A percentile compares a stretch with the other conserved stretches of the same genome.
phyloP scores from a whole-genome alignment of 257 asterid genomes.

The Solanum chmielewskii region DNA sequence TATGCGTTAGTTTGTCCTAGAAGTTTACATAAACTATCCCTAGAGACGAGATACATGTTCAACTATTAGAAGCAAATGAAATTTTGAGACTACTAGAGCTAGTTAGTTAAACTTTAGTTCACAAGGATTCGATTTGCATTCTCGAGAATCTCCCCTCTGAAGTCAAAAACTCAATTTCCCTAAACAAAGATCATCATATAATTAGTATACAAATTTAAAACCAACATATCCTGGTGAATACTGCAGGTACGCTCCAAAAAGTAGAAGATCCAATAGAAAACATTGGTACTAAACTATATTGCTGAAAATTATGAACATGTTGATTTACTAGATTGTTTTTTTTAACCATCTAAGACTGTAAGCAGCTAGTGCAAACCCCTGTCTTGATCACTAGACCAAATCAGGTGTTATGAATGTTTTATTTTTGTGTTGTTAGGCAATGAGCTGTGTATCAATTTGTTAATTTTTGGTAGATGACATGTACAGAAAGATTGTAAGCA shows the following conservation, averaged over 20 bases:
- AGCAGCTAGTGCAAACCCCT: slow-evolving; percentile 83
- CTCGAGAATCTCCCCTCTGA: background rate
- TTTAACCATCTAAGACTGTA: background rate
- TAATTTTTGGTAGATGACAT: background rate
- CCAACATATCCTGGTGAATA: background rate
- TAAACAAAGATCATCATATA: background rate
- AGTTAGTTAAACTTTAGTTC: background rate
- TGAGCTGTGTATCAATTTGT: background rate
- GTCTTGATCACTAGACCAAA: slow-evolving; percentile 84
- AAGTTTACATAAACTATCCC: background rate
- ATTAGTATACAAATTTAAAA: background rate
- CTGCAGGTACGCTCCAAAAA: background rate
- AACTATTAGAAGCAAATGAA: background rate
- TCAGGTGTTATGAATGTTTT: slow-evolving; percentile 42
- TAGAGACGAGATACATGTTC: background rate
- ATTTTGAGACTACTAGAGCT: background rate
- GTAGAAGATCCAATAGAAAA: slow-evolving; percentile 96
- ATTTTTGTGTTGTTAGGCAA: background rate
- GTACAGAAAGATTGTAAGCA: background rate
- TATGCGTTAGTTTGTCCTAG: background rate
- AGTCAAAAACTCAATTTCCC: background rate
- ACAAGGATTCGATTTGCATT: background rate
- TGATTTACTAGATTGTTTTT: background rate
- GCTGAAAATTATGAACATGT: background rate
- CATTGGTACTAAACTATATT: slow-evolving; percentile 66